These are phyloP conservation scores for Chenopodium quinoa DNA, from an alignment of 148 eudicot species.

Conservation along the genomic window DNA sequence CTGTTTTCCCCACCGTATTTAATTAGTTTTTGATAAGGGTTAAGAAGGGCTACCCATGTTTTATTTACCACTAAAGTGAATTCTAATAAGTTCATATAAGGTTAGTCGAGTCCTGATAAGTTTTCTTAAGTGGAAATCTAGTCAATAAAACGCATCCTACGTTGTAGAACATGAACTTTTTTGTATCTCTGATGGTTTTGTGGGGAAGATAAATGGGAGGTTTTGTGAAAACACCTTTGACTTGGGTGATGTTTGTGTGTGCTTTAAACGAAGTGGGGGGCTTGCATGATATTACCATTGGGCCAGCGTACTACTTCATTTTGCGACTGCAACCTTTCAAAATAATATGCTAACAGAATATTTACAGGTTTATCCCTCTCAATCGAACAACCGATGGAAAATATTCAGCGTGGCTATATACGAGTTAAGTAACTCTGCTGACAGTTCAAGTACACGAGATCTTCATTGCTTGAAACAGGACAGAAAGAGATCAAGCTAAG, in stretches of 20 bases:
- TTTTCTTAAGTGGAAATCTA: no score
- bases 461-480: background rate
- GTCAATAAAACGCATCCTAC: background rate
- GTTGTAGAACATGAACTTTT: background rate
- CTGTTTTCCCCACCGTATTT: no score
- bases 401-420: background rate
- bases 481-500: background rate
- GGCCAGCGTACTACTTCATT: background rate
- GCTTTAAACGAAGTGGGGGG: background rate
- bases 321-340: background rate
- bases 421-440: background rate
- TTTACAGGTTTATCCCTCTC: background rate
- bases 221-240: background rate
- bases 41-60: no score
- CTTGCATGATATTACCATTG: background rate
- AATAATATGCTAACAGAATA: background rate
- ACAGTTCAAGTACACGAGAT: background rate
- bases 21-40: no score
- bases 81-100: no score
- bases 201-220: background rate
- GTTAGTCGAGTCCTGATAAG: no score
- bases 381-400: background rate
- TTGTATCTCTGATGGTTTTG: background rate
- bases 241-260: background rate
- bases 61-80: no score